Evolutionary conservation across 1,284 basidiomycete genomes (phyloP), one percentile per base, ranked within the genome.

Genomic region (Trichosporon coremiiforme): DNA sequence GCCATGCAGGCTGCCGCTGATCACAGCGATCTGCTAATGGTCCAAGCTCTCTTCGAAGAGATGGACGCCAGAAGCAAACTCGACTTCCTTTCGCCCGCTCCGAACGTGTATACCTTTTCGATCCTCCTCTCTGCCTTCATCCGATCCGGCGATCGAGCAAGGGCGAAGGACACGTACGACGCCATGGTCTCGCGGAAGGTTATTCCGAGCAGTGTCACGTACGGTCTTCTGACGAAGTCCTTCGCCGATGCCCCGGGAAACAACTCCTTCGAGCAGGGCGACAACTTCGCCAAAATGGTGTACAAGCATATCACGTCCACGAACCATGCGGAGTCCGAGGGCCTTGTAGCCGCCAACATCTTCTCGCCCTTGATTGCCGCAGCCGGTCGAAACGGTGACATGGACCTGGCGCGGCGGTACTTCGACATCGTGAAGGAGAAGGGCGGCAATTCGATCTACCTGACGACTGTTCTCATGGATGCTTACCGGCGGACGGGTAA

Each of bases 1-100:
- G 85, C 94, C 62, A 89, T 97, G 64, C 91, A 93, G 79, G 91
- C 92, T 0, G 92, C 95, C 1, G 92, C 90, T 77, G 92, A 96
- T 76, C 85, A 89, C 17, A 88, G 89, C 4, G 80, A 87, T 64
- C 88, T 95, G 86, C 84, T 86, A 31, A 80, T 88, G 1, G 94
- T 94, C 3, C 83, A 86, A 68, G 86, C 89, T 13, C 85, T 97
- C 20, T 91, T 92, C 76, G 80, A 83, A 33, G 87, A 91, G 78
- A 88, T 95, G 87, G 88, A 90, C 73, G 75, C 78, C 15, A 25
- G 38, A 0, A 57, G 76, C 0, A 78, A 85, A 15, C 80, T 82
- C 75, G 77, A 84, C 53, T 64, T 67, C 1, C 50, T 68, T 9
- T 66, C 70, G 0, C 70, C 75, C 1, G 20, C 66, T 45, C 80